A percentile compares a stretch with the other conserved stretches of the same genome.
These are phyloP conservation scores for Boletus barrowsii DNA, from an alignment of 768 basidiomycete genomes.

Conservation along the genomic window DNA sequence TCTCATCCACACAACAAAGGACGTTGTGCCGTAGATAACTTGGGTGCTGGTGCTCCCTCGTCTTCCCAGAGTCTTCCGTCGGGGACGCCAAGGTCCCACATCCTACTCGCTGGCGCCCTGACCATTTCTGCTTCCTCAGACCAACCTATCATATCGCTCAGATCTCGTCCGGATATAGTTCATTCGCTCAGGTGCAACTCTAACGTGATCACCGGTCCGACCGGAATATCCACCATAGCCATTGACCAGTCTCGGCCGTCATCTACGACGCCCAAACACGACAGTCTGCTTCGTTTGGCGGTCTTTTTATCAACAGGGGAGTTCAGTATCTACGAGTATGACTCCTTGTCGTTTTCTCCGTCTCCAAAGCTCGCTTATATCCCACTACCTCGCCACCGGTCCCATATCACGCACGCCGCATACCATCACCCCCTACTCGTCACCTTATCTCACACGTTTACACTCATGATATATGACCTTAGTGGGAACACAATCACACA, in stretches of 20 bases:
- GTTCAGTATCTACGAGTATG: conserved; percentile 56
- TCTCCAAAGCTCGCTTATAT: conserved; percentile 46
- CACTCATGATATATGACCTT: conserved; percentile 70
- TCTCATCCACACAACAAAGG: conserved; percentile 42
- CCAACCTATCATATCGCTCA: conserved; percentile 21
- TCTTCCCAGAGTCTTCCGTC: background rate
- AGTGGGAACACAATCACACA: conserved; percentile 48
- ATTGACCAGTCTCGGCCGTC: conserved; percentile 70
- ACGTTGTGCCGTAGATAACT: conserved; percentile 53
- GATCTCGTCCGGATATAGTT: conserved; percentile 21
- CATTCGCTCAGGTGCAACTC: conserved; percentile 47
- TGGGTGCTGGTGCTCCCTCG: conserved; percentile 9
- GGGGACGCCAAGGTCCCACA: conserved; percentile 29
- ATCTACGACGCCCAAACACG: conserved; percentile 28
- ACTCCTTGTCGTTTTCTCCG: conserved; percentile 42
- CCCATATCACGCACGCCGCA: conserved; percentile 59
- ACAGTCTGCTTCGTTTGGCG: conserved; percentile 43
- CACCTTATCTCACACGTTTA: conserved; percentile 64
- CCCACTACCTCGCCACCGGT: conserved; percentile 40
- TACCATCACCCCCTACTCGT: conserved; percentile 80
- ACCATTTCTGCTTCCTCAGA: conserved; percentile 56
- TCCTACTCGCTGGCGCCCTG: conserved; percentile 59
- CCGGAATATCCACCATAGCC: conserved; percentile 60
- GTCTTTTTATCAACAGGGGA: conserved; percentile 68
- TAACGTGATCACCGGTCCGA: conserved; percentile 25